These are phyloP conservation scores for Circinella umbellata DNA, from an alignment of 371 early-diverging fungal species.

Conservation along the genomic window DNA sequence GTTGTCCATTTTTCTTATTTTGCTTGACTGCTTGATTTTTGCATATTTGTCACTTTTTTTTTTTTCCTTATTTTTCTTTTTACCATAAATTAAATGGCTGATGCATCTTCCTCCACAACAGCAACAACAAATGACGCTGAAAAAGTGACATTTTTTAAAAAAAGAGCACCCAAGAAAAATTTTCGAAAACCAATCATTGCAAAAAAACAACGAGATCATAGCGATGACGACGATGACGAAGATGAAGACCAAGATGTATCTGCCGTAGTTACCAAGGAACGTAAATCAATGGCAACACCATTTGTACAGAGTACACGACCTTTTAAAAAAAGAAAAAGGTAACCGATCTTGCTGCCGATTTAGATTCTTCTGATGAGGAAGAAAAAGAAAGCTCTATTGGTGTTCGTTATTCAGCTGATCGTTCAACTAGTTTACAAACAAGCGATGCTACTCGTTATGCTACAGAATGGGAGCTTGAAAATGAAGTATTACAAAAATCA, in stretches of 20 bases:
- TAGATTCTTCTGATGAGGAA: slow-evolving; percentile 30
- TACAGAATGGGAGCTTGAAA: slow-evolving; percentile 53
- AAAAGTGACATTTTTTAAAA: slow-evolving; percentile 58
- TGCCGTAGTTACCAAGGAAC: slow-evolving; percentile 54
- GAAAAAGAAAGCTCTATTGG: slow-evolving; percentile 50
- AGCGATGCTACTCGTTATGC: slow-evolving; percentile 60
- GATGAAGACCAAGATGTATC: slow-evolving; percentile 36
- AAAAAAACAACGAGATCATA: slow-evolving; percentile 18
- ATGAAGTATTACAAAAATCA: slow-evolving; percentile 45
- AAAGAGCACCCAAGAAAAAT: slow-evolving; percentile 57
- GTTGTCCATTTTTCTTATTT: no score
- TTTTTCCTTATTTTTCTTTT: background rate
- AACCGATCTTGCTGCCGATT: slow-evolving; percentile 21
- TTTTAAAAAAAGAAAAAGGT: slow-evolving; percentile 26
- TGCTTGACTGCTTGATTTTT: background rate
- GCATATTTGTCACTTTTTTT: background rate
- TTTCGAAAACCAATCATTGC: slow-evolving; percentile 32
- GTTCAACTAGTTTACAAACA: slow-evolving; percentile 44
- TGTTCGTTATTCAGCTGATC: slow-evolving; percentile 61
- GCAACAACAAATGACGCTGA: background rate
- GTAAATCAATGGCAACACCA: slow-evolving; percentile 45
- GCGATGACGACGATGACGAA: slow-evolving; percentile 47
- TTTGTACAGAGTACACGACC: slow-evolving; percentile 50
- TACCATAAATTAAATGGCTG: background rate
- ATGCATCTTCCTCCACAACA: background rate